Percentiles rank a stretch among this genome's conserved stretches.
These are phyloP conservation scores for Hymenoscyphus fraxineus DNA, from an alignment of 2,329 filamentous ascomycete genomes.

Conservation along the genomic window DNA sequence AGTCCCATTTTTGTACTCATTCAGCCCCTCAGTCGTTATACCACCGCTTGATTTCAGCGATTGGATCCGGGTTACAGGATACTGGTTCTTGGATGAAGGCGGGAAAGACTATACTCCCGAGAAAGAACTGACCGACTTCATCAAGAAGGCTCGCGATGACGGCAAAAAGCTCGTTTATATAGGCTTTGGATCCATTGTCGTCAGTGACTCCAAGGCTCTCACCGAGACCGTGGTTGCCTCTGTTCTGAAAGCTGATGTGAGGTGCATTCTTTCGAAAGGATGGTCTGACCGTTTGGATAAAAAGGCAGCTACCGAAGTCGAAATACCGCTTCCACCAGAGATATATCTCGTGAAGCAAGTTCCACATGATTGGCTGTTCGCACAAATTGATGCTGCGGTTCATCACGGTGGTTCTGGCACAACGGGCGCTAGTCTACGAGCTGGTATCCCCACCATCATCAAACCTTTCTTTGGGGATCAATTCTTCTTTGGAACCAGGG, in stretches of 20 bases:
- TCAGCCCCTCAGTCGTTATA: constrained; percentile 88
- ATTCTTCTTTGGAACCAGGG: constrained; percentile 86
- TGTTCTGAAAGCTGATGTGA: constrained; percentile 84
- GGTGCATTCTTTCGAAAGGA: constrained; percentile 92
- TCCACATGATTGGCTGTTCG: constrained; percentile 95
- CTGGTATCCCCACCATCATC: constrained; percentile 89
- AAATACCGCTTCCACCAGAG: constrained; percentile 69
- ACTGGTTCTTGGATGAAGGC: constrained; percentile 91
- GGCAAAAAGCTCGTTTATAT: constrained; percentile 93
- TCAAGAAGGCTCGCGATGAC: constrained; percentile 74
- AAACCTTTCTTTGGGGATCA: constrained; percentile 98
- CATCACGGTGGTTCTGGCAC: constrained; percentile 95
- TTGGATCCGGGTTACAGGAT: constrained; percentile 95
- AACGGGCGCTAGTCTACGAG: constrained; percentile 86
- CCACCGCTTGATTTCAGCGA: constrained; percentile 94
- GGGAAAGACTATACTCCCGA: constrained; percentile 64
- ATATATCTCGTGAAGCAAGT: constrained; percentile 86
- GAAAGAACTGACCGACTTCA: constrained; percentile 72
- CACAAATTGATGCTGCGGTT: constrained; percentile 86
- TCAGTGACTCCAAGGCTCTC: constrained; percentile 81
- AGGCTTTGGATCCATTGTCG: constrained; percentile 93
- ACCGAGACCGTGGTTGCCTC: constrained; percentile 92
- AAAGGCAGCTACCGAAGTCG: constrained; percentile 48
- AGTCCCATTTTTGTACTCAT: constrained; percentile 98
- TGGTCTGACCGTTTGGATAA: constrained; percentile 83